Percentiles rank a stretch among this genome's conserved stretches.
Conservation (phyloP, 202 grass and related monocot genomes). For the Zoysia matrella region DNA sequence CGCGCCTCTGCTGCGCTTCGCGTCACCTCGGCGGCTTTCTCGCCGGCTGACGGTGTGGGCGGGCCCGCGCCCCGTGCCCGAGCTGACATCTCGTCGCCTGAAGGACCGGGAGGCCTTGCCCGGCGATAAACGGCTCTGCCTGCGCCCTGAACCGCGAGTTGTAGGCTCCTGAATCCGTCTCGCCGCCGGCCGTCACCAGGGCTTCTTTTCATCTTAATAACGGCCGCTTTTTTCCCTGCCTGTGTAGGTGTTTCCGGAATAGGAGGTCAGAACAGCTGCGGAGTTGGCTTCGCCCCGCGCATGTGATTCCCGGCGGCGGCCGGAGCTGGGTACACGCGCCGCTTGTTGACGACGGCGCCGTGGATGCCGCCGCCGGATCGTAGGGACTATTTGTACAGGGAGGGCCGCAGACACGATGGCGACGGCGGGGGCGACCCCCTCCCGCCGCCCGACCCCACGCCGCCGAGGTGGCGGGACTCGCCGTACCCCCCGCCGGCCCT, state of each 20-base stretch:
- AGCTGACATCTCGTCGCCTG: not conserved
- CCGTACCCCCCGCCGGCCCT: slow-evolving; percentile 57
- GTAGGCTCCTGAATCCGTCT: slow-evolving; percentile 7
- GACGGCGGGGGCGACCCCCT: slow-evolving; percentile 51
- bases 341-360: slow-evolving; percentile 37
- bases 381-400: slow-evolving; percentile 70
- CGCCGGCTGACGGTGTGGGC: not conserved
- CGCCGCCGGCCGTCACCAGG: not conserved
- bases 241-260: slow-evolving; percentile 18
- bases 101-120: not conserved
- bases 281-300: slow-evolving; percentile 35
- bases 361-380: slow-evolving; percentile 90
- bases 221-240: not conserved
- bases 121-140: not conserved
- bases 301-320: slow-evolving; percentile 53
- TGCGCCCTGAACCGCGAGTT: not conserved
- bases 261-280: slow-evolving; percentile 1
- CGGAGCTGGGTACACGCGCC: slow-evolving; percentile 36
- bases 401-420: slow-evolving; percentile 66
- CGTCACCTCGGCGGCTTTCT: not conserved
- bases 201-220: not conserved
- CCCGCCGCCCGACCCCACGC: slow-evolving; percentile 41
- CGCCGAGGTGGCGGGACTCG: slow-evolving; percentile 63
- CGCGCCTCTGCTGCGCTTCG: not conserved
- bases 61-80: not conserved